Base-by-base conservation (phyloP, 805 yeast species). In the Starmerella apis region DNA sequence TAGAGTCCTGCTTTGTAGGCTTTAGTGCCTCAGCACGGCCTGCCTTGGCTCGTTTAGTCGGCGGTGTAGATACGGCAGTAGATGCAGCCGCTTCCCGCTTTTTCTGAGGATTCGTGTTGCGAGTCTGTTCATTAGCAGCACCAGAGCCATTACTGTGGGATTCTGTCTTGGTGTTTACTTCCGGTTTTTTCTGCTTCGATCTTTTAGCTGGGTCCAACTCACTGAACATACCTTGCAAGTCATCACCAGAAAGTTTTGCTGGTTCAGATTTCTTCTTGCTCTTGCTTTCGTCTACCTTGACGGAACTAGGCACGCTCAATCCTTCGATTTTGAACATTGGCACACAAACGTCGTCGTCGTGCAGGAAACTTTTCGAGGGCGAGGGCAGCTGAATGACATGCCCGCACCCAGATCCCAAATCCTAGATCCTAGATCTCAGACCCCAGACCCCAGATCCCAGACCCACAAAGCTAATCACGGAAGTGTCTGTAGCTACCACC, bases 301-400 rank as follows among this genome's bases (percentile, higher is more conserved):
- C 50, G 28, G 46, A 31, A 13, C 36, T 4, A 2, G 59, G 59
- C 24, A 56, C 30, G 23, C 51, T 55, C 41, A 55, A 41, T 25
- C 57, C 54, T n/a, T 43, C 46, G 9, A 56, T 46, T 35, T 56
- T 53, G 37, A 56, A 56, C 59, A 56, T 56, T n/a, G 7, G 6
- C 9, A 18, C 19, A 7, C 22, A 10, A 3, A n/a, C 16, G 4
- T 36, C 25, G 24, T 2, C 7, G 24, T 18, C 18, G n/a, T 18
- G 8, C 11, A 23, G 10, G 39, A 38, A 38, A 38, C 43, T 38
- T 38, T 38, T 38, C 31, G 43, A 38, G 43, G 43, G 43, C 33
- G 11, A 41, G 44, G 44, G 39, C 39, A 36, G 7, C 10, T 9
- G n/a, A 20, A 16, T 9, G n/a, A 20, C 16, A 4, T 20, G 25